Conservation (phyloP, 495 filamentous ascomycete species). For the Friedmanniomyces endolithicus region DNA sequence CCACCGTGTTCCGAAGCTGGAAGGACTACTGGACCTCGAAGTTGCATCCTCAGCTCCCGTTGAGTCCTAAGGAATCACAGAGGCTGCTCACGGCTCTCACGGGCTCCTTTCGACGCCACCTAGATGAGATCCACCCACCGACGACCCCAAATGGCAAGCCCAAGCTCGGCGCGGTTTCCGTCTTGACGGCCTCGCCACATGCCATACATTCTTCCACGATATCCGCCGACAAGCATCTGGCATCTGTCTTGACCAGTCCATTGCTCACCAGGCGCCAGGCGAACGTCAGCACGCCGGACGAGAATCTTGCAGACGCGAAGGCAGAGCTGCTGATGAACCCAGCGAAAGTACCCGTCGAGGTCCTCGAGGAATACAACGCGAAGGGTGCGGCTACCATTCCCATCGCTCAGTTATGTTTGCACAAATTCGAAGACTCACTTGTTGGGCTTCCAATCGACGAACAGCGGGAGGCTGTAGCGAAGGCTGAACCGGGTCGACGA, state of each 20-base stretch:
- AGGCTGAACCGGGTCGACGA: constrained; percentile 4
- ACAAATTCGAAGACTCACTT: constrained; percentile 1
- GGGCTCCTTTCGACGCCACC: constrained; percentile 59
- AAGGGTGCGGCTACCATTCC: constrained; percentile 7
- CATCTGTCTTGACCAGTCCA: constrained; percentile 16
- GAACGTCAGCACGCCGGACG: background rate
- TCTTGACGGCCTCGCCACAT: background rate
- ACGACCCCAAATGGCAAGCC: background rate
- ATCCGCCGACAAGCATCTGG: constrained; percentile 14
- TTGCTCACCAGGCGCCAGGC: background rate
- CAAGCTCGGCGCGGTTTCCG: background rate
- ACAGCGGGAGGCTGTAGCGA: background rate
- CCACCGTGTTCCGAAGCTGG: constrained; percentile 22
- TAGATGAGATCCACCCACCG: constrained; percentile 50
- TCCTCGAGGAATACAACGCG: constrained; percentile 15
- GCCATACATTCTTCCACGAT: constrained; percentile 10
- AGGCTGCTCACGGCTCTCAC: constrained; percentile 59
- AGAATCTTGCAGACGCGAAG: background rate
- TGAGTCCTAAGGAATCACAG: constrained; percentile 51
- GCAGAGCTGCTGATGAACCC: background rate
- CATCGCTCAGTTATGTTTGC: constrained; percentile 9
- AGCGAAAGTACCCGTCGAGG: constrained; percentile 6
- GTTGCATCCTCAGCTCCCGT: constrained; percentile 58
- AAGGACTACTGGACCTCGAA: constrained; percentile 30
- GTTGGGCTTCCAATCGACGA: background rate